Evolutionary conservation across 2,329 filamentous ascomycete species (phyloP).

Genomic region (Neodidymelliopsis sp.): DNA sequence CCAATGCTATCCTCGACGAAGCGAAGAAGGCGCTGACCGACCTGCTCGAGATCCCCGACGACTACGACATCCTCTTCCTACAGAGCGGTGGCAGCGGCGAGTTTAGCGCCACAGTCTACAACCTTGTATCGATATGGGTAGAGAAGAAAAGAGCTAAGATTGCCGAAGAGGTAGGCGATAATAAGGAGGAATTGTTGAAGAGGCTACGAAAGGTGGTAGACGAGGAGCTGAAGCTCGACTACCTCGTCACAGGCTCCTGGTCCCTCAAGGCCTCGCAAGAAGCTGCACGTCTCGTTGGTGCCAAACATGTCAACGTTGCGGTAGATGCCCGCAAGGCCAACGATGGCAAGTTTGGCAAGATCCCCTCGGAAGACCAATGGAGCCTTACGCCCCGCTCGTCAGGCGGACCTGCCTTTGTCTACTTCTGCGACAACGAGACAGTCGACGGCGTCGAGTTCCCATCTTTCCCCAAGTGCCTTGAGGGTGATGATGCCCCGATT

Average conservation of each 20-base stretch:
- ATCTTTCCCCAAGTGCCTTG: constrained; percentile 70
- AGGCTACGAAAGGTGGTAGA: constrained; percentile 71
- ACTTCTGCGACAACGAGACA: constrained; percentile 94
- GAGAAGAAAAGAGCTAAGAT: constrained; percentile 69
- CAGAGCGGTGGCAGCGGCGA: constrained; percentile 85
- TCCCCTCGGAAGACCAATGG: constrained; percentile 80
- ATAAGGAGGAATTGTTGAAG: constrained; percentile 65
- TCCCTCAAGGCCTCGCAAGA: constrained; percentile 89
- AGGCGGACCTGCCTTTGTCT: constrained; percentile 72
- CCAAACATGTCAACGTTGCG: constrained; percentile 81
- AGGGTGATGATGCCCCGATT: constrained; percentile 70
- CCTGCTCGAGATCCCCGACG: constrained; percentile 81
- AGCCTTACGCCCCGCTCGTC: constrained; percentile 67
- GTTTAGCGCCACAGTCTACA: constrained; percentile 85
- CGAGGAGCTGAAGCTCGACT: constrained; percentile 81
- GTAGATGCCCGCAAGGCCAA: constrained; percentile 69
- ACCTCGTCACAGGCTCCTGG: constrained; percentile 90
- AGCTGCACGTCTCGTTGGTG: constrained; percentile 76
- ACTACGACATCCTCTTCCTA: constrained; percentile 90
- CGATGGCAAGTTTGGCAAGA: constrained; percentile 83
- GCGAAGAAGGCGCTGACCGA: constrained; percentile 76
- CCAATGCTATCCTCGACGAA: constrained; percentile 78
- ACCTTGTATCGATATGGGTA: constrained; percentile 85
- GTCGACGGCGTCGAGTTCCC: constrained; percentile 94
- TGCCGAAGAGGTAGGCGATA: constrained; percentile 61